Conservation (phyloP, 306 rosid species). For the Malus asiatica region DNA sequence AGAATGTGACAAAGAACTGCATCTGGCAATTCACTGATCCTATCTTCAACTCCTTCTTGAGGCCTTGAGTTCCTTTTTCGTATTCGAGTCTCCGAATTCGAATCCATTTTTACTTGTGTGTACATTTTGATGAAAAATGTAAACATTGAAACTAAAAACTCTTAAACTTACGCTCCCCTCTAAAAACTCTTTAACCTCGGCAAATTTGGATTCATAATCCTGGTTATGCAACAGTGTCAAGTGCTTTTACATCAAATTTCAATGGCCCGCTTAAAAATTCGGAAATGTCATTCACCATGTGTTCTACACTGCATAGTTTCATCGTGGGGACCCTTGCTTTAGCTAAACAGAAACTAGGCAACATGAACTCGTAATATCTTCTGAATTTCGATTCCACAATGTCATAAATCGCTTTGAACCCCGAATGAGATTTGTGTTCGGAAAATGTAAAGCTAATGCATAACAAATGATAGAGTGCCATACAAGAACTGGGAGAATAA, state of each 20-base stretch:
- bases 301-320: background rate
- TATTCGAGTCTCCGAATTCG: no score
- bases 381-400: background rate
- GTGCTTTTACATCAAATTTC: background rate
- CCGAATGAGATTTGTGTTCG: background rate
- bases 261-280: background rate
- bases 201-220: background rate
- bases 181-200: background rate
- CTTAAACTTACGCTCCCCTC: no score
- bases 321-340: background rate
- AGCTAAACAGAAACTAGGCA: conserved; percentile 3
- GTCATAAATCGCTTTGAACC: background rate
- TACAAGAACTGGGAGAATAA: background rate
- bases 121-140: no score
- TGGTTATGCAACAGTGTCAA: background rate
- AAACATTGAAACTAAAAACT: no score
- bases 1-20: no score
- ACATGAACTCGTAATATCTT: background rate
- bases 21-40: no score
- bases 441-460: background rate
- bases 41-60: no score
- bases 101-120: no score
- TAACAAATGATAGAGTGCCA: background rate
- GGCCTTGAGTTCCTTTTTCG: no score
- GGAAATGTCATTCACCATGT: background rate